Percentiles rank a stretch among this genome's conserved stretches.
Evolutionary conservation across 805 yeast species (phyloP).

Genomic region (Saccharomycopsis babjevae): DNA sequence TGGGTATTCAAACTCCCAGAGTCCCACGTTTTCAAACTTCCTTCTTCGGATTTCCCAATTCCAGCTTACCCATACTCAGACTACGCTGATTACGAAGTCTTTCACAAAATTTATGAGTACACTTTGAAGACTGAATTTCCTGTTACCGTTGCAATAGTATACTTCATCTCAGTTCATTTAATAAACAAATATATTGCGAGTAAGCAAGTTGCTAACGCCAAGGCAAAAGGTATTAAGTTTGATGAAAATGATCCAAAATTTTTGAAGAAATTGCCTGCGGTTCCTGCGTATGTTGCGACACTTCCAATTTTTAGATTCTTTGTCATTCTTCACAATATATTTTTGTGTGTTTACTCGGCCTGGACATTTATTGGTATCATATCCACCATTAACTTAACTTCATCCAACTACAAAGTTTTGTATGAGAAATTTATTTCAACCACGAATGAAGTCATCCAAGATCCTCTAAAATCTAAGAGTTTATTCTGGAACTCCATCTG

Average conservation of each 20-base stretch:
- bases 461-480: slow-evolving; percentile 25
- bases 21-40: slow-evolving; percentile 6
- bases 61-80: slow-evolving; percentile 10
- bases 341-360: slow-evolving; percentile 53
- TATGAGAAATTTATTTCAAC: slow-evolving; percentile 17
- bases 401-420: slow-evolving; percentile 24
- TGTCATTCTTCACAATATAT: slow-evolving; percentile 51
- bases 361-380: slow-evolving; percentile 68
- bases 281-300: slow-evolving; percentile 41
- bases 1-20: slow-evolving; percentile 9
- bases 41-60: slow-evolving; percentile 2
- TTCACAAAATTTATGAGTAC: slow-evolving; percentile 5
- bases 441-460: slow-evolving; percentile 21
- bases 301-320: slow-evolving; percentile 38
- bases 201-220: slow-evolving; percentile 32
- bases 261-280: slow-evolving; percentile 35
- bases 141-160: slow-evolving; percentile 43
- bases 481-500: slow-evolving; percentile 54
- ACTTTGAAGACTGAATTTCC: slow-evolving; percentile 31
- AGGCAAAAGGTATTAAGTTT: slow-evolving; percentile 21
- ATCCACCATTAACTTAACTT: slow-evolving; percentile 35
- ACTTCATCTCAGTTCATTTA: slow-evolving; percentile 48
- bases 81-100: background rate
- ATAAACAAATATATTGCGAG: slow-evolving; percentile 38
- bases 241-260: slow-evolving; percentile 20